These are phyloP conservation scores for Bruguiera hainesii DNA, from an alignment of 441 rosid species.

Conservation along the genomic window DNA sequence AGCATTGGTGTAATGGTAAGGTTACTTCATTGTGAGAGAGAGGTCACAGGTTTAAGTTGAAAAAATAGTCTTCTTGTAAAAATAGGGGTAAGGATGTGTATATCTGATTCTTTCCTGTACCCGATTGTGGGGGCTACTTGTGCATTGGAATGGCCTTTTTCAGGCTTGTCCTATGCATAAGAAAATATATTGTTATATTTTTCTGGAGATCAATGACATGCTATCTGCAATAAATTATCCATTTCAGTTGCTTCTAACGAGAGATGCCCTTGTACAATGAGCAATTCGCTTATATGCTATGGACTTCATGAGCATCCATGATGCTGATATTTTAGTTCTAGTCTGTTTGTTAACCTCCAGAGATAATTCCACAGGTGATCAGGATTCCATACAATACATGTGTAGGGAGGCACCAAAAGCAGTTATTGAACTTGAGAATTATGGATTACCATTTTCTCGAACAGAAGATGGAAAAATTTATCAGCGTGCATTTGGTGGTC, in stretches of 20 bases:
- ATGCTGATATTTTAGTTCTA: background rate
- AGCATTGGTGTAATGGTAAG: too few species aligned
- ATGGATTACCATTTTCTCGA: slow-evolving; percentile 90
- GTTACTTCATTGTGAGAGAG: too few species aligned
- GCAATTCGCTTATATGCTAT: slow-evolving; percentile 4
- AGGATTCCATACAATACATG: slow-evolving; percentile 97
- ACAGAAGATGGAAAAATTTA: slow-evolving; percentile 95
- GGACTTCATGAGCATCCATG: background rate
- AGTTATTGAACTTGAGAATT: slow-evolving; percentile 90
- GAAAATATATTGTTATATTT: background rate
- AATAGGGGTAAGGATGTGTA: too few species aligned
- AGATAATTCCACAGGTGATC: slow-evolving; percentile 62
- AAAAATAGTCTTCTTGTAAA: too few species aligned
- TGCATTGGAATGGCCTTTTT: too few species aligned
- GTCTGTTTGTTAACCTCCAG: slow-evolving; percentile 5
- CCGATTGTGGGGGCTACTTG: too few species aligned
- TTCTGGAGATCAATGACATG: background rate
- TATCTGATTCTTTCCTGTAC: too few species aligned
- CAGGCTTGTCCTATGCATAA: background rate
- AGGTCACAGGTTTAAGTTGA: too few species aligned
- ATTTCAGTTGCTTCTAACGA: background rate
- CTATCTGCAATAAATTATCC: background rate
- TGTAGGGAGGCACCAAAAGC: slow-evolving; percentile 99
- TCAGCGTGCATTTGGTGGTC: slow-evolving; percentile 99
- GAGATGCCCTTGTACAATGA: slow-evolving; percentile 4